These are phyloP conservation scores for Kwoniella europaea DNA, from an alignment of 768 basidiomycete species.

Conservation along the genomic window DNA sequence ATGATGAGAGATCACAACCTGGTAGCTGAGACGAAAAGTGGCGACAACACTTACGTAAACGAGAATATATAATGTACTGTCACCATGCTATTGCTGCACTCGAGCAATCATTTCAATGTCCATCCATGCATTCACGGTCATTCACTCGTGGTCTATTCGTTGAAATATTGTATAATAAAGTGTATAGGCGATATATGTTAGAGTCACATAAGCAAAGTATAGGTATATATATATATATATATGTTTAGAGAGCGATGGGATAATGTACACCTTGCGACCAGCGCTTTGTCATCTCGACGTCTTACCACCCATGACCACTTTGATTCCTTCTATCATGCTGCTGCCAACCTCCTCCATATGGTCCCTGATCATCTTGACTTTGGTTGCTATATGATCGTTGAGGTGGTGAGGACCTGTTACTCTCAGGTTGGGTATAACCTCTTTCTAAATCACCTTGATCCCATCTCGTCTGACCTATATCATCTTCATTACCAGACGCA, in stretches of 20 bases:
- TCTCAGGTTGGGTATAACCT: constrained; percentile 9
- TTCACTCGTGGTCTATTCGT: too few species aligned
- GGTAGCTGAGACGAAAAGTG: too few species aligned
- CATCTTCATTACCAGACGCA: constrained; percentile 10
- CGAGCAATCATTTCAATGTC: too few species aligned
- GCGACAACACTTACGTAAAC: too few species aligned
- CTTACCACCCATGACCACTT: constrained; percentile 21
- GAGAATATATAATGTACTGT: too few species aligned
- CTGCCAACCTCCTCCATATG: constrained; percentile 12
- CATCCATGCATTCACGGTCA: too few species aligned
- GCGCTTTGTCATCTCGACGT: not conserved
- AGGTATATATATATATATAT: not conserved
- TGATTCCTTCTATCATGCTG: constrained; percentile 20
- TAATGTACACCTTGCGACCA: constrained; percentile 4
- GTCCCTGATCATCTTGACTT: not conserved
- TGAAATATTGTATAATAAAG: too few species aligned
- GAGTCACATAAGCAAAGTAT: not conserved
- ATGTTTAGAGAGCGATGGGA: not conserved
- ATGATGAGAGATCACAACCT: too few species aligned
- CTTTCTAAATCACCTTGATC: constrained; percentile 23
- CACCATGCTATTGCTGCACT: too few species aligned
- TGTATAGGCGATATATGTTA: too few species aligned
- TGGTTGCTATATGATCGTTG: constrained; percentile 10
- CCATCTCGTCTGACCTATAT: constrained; percentile 23
- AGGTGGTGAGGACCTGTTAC: not conserved